These are phyloP conservation scores for Sicyos baderoa DNA, from an alignment of 306 rosid species.

Conservation along the genomic window DNA sequence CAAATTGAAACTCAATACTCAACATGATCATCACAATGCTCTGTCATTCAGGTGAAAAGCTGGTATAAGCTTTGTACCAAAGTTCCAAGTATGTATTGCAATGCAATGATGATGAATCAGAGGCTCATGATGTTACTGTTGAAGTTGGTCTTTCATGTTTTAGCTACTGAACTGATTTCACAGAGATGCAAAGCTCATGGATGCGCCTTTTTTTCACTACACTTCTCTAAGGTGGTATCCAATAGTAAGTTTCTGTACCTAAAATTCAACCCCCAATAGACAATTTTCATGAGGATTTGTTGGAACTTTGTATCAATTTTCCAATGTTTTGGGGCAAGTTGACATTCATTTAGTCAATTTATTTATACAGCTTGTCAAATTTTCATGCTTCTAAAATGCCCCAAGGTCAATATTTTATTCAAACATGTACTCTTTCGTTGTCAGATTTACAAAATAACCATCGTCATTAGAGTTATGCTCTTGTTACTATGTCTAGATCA, in stretches of 20 bases:
- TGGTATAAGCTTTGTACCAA: not conserved
- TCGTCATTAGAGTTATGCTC: no score
- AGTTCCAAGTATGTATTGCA: not conserved
- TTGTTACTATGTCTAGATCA: no score
- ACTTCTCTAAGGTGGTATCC: no score
- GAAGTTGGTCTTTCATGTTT: not conserved
- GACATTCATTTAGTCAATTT: not conserved
- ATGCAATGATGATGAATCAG: not conserved
- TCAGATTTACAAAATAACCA: no score
- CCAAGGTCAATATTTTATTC: no score
- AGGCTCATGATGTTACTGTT: not conserved
- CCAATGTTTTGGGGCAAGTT: not conserved
- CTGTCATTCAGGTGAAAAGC: not conserved
- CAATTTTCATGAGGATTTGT: not conserved
- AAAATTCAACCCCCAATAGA: not conserved
- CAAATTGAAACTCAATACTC: not conserved
- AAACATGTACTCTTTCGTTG: no score
- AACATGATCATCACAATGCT: not conserved
- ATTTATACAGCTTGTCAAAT: not conserved
- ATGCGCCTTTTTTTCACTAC: not conserved
- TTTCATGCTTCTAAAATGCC: not conserved
- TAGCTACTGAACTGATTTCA: not conserved
- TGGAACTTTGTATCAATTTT: not conserved
- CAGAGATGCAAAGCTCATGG: not conserved
- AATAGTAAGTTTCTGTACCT: not conserved